Percentiles rank a stretch among this genome's conserved stretches.
Conservation (phyloP, 164 flowering plant genomes). For the Nymphaea colorata region DNA sequence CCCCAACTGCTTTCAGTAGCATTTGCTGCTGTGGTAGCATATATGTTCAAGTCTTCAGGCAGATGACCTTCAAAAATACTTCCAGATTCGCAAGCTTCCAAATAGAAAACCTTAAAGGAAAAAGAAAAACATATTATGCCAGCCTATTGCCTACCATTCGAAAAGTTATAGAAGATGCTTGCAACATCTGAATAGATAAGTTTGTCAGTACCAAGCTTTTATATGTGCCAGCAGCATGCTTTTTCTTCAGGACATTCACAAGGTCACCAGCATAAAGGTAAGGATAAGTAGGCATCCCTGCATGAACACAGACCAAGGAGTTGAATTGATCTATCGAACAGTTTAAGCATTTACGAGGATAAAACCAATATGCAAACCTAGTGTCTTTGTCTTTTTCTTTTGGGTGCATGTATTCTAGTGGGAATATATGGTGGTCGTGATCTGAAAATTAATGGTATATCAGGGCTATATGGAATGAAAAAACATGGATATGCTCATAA, state of each 20-base stretch:
- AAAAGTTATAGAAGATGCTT: background rate
- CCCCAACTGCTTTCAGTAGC: slow-evolving; percentile 90
- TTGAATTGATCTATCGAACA: background rate
- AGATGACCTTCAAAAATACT: slow-evolving; percentile 94
- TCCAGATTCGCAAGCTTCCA: slow-evolving; percentile 96
- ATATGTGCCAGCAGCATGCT: slow-evolving; percentile 45
- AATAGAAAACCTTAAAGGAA: slow-evolving; percentile 57
- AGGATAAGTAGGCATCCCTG: slow-evolving; percentile 55
- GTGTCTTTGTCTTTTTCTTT: too few relatives aligned
- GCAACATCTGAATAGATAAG: background rate
- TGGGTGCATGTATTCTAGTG: background rate
- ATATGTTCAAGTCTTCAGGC: slow-evolving; percentile 63
- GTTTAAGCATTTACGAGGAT: background rate
- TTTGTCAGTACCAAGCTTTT: slow-evolving; percentile 35
- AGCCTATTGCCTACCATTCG: background rate
- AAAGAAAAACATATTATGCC: background rate
- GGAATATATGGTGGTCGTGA: background rate
- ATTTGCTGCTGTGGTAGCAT: slow-evolving; percentile 85
- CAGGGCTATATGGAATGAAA: background rate
- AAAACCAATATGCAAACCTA: background rate
- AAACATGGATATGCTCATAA: background rate
- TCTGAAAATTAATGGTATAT: background rate
- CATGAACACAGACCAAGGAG: background rate
- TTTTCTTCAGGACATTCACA: slow-evolving; percentile 28
- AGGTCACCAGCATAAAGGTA: slow-evolving; percentile 43